Conservation (phyloP, 148 eudicot genomes). For the Fagopyrum homotropicum region DNA sequence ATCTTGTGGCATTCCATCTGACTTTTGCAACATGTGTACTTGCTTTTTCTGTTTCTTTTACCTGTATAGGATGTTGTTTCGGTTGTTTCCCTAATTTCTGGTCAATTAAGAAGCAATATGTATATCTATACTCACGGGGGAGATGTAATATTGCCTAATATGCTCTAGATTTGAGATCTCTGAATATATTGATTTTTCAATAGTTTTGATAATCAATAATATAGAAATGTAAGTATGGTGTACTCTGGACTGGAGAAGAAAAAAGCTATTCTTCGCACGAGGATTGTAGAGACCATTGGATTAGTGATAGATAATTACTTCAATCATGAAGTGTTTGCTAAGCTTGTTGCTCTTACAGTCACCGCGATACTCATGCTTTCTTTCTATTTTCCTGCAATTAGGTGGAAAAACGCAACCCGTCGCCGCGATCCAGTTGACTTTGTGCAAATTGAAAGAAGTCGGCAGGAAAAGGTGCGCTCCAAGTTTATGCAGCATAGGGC, state of each 20-base stretch:
- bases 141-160: not conserved
- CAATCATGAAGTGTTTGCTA: not conserved
- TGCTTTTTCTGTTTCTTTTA: not conserved
- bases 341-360: not conserved
- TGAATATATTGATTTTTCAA: not conserved
- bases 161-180: not conserved
- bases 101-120: not conserved
- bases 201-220: not conserved
- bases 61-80: not conserved
- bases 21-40: not conserved
- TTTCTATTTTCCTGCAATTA: slow-evolving; percentile 15
- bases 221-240: not conserved
- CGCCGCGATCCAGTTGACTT: slow-evolving; percentile 46
- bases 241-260: not conserved
- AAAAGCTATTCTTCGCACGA: not conserved
- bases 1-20: not conserved
- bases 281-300: not conserved
- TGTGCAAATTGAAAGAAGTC: slow-evolving; percentile 54
- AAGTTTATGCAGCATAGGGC: slow-evolving; percentile 1
- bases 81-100: not conserved
- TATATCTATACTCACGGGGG: not conserved
- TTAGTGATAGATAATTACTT: not conserved
- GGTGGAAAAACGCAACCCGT: slow-evolving; percentile 73
- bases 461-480: slow-evolving; percentile 59
- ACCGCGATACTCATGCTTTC: not conserved